Evolutionary conservation across 2,329 filamentous ascomycete species (phyloP).

Genomic region (Cladobotryum protrusum): DNA sequence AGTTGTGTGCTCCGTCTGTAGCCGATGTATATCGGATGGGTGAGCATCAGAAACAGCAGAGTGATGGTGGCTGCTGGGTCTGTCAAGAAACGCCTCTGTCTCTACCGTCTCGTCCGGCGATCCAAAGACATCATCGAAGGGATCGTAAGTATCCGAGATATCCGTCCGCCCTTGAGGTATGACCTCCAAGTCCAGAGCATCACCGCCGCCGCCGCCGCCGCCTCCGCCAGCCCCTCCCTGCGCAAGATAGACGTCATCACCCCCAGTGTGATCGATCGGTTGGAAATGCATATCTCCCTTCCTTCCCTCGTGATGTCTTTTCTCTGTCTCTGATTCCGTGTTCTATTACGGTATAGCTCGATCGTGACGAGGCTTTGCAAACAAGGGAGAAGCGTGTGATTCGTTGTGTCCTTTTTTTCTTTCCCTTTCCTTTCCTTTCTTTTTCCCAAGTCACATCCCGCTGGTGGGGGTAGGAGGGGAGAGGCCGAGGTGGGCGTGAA

Average conservation of each 20-base stretch:
- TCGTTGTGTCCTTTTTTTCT: too few relatives aligned
- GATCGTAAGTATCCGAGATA: constrained; percentile 16
- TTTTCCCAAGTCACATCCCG: too few relatives aligned
- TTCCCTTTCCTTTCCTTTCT: too few relatives aligned
- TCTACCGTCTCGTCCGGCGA: background rate
- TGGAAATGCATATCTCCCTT: constrained; percentile 27
- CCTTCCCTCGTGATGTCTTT: too few relatives aligned
- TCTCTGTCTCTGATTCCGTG: too few relatives aligned
- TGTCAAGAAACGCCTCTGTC: background rate
- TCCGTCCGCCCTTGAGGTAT: background rate
- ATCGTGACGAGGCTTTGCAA: too few relatives aligned
- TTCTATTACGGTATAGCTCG: too few relatives aligned
- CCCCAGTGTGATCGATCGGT: constrained; percentile 22
- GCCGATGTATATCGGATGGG: constrained; percentile 61
- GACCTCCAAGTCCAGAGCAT: background rate
- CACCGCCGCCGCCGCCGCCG: background rate
- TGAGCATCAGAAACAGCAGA: constrained; percentile 22
- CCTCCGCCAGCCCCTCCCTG: constrained; percentile 14
- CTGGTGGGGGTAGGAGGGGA: too few relatives aligned
- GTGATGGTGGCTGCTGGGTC: background rate
- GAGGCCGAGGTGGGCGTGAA: too few relatives aligned
- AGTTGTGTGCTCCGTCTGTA: constrained; percentile 71
- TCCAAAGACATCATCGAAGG: constrained; percentile 34
- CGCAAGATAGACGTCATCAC: constrained; percentile 22
- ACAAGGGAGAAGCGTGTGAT: too few relatives aligned